Evolutionary conservation across 768 basidiomycete genomes (phyloP).

Genomic region (Termitomyces bulborhizus): DNA sequence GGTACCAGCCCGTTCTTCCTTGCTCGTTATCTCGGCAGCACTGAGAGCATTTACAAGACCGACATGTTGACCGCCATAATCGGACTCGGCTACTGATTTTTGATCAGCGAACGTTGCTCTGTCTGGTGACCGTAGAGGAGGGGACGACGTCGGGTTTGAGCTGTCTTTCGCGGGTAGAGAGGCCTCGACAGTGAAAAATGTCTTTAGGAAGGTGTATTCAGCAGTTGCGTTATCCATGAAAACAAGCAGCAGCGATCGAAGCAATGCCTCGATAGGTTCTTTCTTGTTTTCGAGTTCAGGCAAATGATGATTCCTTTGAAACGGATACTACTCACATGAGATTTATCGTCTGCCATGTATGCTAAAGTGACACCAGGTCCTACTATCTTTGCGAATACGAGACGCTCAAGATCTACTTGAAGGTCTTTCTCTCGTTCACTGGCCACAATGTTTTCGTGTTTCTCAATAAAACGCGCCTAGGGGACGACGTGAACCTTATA

Average conservation of each 20-base stretch:
- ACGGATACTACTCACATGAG: conserved; percentile 61
- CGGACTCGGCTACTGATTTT: conserved; percentile 43
- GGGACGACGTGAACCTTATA: neutral
- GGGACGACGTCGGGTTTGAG: conserved; percentile 29
- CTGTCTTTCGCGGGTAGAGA: conserved; percentile 27
- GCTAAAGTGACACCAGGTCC: conserved; percentile 78
- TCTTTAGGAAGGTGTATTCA: conserved; percentile 82
- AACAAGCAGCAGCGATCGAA: conserved; percentile 82
- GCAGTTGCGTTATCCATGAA: conserved; percentile 93
- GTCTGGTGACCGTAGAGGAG: conserved; percentile 39
- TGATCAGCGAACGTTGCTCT: conserved; percentile 32
- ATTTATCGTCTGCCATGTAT: conserved; percentile 87
- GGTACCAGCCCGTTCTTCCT: conserved; percentile 54
- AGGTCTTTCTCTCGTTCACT: conserved; percentile 35
- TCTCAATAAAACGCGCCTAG: conserved; percentile 67
- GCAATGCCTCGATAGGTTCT: conserved; percentile 76
- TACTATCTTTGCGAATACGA: conserved; percentile 67
- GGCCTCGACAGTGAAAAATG: conserved; percentile 63
- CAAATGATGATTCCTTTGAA: neutral
- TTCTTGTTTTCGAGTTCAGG: conserved; percentile 40
- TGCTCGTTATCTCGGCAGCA: conserved; percentile 33
- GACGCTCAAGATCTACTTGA: conserved; percentile 45
- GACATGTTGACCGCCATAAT: conserved; percentile 33
- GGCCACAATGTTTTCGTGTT: conserved; percentile 54
- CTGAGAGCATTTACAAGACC: conserved; percentile 28